Evolutionary conservation across 768 basidiomycete genomes (phyloP), one percentile per base, ranked within the genome.

Genomic region (Rhodotorula babjevae): DNA sequence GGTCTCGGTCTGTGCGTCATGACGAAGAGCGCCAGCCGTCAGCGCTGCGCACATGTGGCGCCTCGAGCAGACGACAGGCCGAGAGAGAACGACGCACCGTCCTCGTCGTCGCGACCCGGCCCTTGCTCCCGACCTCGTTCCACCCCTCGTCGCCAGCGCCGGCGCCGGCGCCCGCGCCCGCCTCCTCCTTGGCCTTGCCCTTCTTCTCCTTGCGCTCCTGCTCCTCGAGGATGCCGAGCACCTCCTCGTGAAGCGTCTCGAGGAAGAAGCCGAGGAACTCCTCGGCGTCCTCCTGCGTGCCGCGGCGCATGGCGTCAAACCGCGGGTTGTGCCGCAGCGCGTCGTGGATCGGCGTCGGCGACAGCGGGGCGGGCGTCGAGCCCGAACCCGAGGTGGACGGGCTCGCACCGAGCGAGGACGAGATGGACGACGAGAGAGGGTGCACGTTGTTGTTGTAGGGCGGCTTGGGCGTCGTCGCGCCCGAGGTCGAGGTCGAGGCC

Each of bases 191-290:
- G 27, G 52, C 88, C 27, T 86, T 87, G 36, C 57, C 56, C 61
- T 59, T 62, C 55, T 19, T 60, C 47, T 71, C n/a, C 64, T 31
- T 42, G 47, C 40, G 47, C 61, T 69, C 57, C 55, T 68, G 69
- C 25, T 42, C 29, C 36, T 33, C 72, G 29, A 73, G 55, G 21
- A 71, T 55, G 7, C 85, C 84, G 8, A 91, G 82, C 19, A 97
- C 80, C 82, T 98, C 95, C 80, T 99, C 95, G 80, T 95, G 92
- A 11, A 99, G 83, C 0, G 93, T 91, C 77, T 97, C 93, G 36
- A 97, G 84, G 82, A 92, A 95, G 82, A 96, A 97, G 7, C 95
- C 95, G n/a, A 98, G 84, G 81, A 96, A 98, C 81, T 99, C 95
- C 81, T 99, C 94, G 18, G 94, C 95, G 69, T 99, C 95, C 80